These are phyloP conservation scores for Begonia peltatifolia DNA, from an alignment of 306 rosid genomes.

Conservation along the genomic window DNA sequence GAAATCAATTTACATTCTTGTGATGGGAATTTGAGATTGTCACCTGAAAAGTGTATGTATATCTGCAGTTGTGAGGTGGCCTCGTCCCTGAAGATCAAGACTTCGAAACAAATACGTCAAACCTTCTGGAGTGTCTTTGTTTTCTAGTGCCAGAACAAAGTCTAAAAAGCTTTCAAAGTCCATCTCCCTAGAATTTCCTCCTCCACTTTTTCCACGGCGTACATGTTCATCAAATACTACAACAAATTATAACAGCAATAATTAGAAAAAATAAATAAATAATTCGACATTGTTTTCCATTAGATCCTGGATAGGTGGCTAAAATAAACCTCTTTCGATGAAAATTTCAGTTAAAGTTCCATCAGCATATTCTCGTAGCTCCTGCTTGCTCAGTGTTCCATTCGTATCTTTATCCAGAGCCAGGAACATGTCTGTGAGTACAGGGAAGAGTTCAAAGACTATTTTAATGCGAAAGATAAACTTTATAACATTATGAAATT, in stretches of 20 bases:
- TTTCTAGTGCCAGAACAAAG: conserved; percentile 91
- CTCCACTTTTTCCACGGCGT: conserved; percentile 68
- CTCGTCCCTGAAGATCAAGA: conserved; percentile 96
- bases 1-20: conserved; percentile 12
- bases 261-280: conserved; percentile 1
- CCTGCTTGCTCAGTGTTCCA: conserved; percentile 87
- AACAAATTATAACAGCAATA: conserved; percentile 9
- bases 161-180: conserved; percentile 85
- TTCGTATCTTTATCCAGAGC: conserved; percentile 78
- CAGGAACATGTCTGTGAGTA: conserved; percentile 68
- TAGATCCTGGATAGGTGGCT: not conserved
- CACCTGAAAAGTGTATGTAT: conserved; percentile 97
- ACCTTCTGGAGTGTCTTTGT: conserved; percentile 96
- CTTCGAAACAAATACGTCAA: conserved; percentile 89
- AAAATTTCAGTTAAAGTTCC: conserved; percentile 96
- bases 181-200: conserved; percentile 83
- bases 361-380: conserved; percentile 94
- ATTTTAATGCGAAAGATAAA: too few species aligned
- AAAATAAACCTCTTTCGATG: conserved; percentile 72
- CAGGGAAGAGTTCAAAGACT: too few species aligned
- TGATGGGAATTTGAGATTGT: conserved; percentile 54
- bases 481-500: too few species aligned
- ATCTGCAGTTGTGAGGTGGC: conserved; percentile 84
- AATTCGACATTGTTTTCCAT: not conserved
- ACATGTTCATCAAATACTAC: conserved; percentile 89